A percentile compares a stretch with the other conserved stretches of the same genome.
These are phyloP conservation scores for Aspergillus pseudoglaucus DNA, from an alignment of 2,329 filamentous ascomycete genomes.

Conservation along the genomic window DNA sequence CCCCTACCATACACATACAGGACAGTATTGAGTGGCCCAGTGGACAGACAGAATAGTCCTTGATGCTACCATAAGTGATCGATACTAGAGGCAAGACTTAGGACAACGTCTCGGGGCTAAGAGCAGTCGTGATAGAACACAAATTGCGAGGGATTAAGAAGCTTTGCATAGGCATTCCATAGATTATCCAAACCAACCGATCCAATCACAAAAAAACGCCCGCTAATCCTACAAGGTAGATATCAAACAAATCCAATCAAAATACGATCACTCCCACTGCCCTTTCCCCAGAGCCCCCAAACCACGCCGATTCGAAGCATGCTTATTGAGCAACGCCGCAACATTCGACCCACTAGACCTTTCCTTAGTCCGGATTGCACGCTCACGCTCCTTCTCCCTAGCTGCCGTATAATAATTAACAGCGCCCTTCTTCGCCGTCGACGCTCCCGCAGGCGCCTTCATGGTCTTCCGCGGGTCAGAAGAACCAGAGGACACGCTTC, in stretches of 20 bases:
- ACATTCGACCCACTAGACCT: conserved; percentile 33
- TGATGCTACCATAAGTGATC: too few species aligned
- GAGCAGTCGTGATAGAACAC: too few species aligned
- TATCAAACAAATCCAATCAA: conserved; percentile 10
- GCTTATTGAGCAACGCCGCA: conserved; percentile 33
- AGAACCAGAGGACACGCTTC: conserved; percentile 13
- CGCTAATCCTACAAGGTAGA: neutral
- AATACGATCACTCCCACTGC: conserved; percentile 33
- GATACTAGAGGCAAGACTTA: too few species aligned
- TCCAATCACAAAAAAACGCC: neutral
- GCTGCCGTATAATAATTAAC: conserved; percentile 53
- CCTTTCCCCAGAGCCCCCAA: conserved; percentile 32
- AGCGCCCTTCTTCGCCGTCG: conserved; percentile 52
- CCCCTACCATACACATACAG: too few species aligned
- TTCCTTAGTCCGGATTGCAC: conserved; percentile 45
- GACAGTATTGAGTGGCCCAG: too few species aligned
- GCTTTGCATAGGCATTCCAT: neutral
- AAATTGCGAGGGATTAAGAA: too few species aligned
- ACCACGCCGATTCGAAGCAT: conserved; percentile 25
- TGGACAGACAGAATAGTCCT: too few species aligned
- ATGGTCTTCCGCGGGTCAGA: conserved; percentile 19
- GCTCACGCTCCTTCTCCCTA: conserved; percentile 53
- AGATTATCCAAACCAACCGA: neutral
- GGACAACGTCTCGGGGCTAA: too few species aligned
- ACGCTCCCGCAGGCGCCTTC: conserved; percentile 27